A percentile compares a stretch with the other conserved stretches of the same genome.
Conservation (phyloP, 1,284 basidiomycete genomes). For the Ustanciosporium gigantosporum region DNA sequence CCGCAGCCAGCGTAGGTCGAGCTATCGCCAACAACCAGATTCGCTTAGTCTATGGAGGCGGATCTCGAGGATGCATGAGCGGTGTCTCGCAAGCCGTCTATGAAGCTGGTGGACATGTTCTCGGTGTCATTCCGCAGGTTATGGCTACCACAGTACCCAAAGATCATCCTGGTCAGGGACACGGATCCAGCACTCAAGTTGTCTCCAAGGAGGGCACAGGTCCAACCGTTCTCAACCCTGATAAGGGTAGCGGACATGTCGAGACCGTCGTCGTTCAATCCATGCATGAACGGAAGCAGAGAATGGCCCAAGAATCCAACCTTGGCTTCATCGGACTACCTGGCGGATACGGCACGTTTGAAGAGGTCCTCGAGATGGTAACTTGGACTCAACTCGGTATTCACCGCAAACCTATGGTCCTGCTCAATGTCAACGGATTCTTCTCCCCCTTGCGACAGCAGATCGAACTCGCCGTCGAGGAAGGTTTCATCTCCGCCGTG, state of each 20-base stretch:
- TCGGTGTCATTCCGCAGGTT: constrained; percentile 79
- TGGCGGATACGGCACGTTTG: constrained; percentile 88
- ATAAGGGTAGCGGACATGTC: constrained; percentile 15
- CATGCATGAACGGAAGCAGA: constrained; percentile 89
- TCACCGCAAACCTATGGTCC: constrained; percentile 80
- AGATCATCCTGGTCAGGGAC: constrained; percentile 38
- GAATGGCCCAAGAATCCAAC: constrained; percentile 76
- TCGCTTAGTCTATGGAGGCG: constrained; percentile 84
- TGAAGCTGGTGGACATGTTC: constrained; percentile 72
- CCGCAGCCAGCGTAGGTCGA: constrained; percentile 69
- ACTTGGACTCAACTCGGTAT: constrained; percentile 91
- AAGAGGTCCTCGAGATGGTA: constrained; percentile 84
- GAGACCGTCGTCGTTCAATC: constrained; percentile 67
- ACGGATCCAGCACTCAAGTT: constrained; percentile 7
- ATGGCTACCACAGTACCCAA: constrained; percentile 64
- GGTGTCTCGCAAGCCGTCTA: constrained; percentile 74
- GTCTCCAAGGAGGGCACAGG: constrained; percentile 42
- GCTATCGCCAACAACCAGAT: constrained; percentile 72
- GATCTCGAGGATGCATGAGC: constrained; percentile 82
- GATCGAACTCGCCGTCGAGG: constrained; percentile 70
- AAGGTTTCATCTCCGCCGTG: constrained; percentile 68
- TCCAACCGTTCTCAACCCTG: constrained; percentile 54
- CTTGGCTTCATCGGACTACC: constrained; percentile 83
- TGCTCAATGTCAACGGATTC: constrained; percentile 79
- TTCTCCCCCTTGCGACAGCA: constrained; percentile 77